A percentile compares a stretch with the other conserved stretches of the same genome.
Evolutionary conservation across 1,284 basidiomycete species (phyloP).

Genomic region (Sanghuangporus baumii): DNA sequence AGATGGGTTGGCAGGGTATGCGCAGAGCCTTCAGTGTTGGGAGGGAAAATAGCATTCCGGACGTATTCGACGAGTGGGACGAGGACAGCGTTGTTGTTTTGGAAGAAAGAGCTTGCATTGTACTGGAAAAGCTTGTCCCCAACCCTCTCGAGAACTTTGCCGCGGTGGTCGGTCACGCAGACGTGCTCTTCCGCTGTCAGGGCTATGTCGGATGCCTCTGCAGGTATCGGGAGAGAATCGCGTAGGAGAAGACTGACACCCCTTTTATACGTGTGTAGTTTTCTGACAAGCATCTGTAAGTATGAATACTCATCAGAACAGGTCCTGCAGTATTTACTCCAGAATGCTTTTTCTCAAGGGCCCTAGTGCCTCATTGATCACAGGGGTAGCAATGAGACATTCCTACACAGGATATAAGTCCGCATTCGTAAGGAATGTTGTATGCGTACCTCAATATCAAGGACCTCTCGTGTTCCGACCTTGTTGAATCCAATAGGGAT

Average conservation of each 20-base stretch:
- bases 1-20: constrained; percentile 61
- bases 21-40: constrained; percentile 17
- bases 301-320: neutral
- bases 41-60: constrained; percentile 61
- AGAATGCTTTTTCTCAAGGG: constrained; percentile 63
- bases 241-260: constrained; percentile 91
- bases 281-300: constrained; percentile 40
- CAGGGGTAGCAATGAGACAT: constrained; percentile 86
- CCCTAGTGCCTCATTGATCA: constrained; percentile 70
- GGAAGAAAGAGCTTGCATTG: constrained; percentile 89
- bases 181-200: constrained; percentile 50
- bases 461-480: constrained; percentile 67
- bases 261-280: constrained; percentile 77
- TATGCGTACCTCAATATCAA: constrained; percentile 87
- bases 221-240: constrained; percentile 61
- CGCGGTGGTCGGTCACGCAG: constrained; percentile 82
- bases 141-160: constrained; percentile 79
- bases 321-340: constrained; percentile 43
- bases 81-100: constrained; percentile 96
- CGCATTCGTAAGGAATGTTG: neutral
- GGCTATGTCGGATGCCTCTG: constrained; percentile 25
- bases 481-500: constrained; percentile 89
- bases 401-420: constrained; percentile 45
- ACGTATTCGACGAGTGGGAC: constrained; percentile 81
- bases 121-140: constrained; percentile 84